These are phyloP conservation scores for Leccinum incarnatum DNA, from an alignment of 768 basidiomycete species.

Conservation along the genomic window DNA sequence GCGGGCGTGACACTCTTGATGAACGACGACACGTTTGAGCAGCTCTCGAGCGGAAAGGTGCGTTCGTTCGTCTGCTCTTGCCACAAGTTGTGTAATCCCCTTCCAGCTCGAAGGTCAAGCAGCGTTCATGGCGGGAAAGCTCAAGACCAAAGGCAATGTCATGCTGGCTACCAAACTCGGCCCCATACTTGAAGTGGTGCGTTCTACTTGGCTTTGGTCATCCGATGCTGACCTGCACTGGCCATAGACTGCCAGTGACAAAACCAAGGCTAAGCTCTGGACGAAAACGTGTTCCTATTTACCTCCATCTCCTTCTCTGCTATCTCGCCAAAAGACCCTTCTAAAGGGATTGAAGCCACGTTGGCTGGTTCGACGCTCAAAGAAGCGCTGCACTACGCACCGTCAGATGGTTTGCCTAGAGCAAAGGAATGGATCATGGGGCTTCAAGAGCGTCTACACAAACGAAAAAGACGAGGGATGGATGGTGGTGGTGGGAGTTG, in stretches of 20 bases:
- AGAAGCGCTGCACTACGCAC: slow-evolving; percentile 64
- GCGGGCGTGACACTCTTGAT: slow-evolving; percentile 81
- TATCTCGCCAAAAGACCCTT: not conserved
- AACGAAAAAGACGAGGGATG: slow-evolving; percentile 59
- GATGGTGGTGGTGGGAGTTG: slow-evolving; percentile 66
- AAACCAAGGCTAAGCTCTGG: slow-evolving; percentile 42
- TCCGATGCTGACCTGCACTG: not conserved
- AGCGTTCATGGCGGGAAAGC: slow-evolving; percentile 93
- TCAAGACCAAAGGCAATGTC: slow-evolving; percentile 90
- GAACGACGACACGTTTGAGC: slow-evolving; percentile 69
- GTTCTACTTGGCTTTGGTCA: not conserved
- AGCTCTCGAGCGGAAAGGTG: slow-evolving; percentile 74
- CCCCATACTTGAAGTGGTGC: slow-evolving; percentile 67
- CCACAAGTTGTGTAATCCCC: not conserved
- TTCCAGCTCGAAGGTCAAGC: slow-evolving; percentile 83
- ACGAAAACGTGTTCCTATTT: not conserved
- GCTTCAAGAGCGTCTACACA: slow-evolving; percentile 65
- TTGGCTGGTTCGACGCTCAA: no score
- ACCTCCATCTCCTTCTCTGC: no score
- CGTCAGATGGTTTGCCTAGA: slow-evolving; percentile 57
- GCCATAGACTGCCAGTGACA: slow-evolving; percentile 27
- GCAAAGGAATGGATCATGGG: slow-evolving; percentile 60
- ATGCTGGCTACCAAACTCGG: slow-evolving; percentile 94
- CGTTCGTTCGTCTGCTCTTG: slow-evolving; percentile 6
- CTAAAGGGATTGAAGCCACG: no score